Conservation (phyloP, 768 basidiomycete species). For the Boletus coccyginus region DNA sequence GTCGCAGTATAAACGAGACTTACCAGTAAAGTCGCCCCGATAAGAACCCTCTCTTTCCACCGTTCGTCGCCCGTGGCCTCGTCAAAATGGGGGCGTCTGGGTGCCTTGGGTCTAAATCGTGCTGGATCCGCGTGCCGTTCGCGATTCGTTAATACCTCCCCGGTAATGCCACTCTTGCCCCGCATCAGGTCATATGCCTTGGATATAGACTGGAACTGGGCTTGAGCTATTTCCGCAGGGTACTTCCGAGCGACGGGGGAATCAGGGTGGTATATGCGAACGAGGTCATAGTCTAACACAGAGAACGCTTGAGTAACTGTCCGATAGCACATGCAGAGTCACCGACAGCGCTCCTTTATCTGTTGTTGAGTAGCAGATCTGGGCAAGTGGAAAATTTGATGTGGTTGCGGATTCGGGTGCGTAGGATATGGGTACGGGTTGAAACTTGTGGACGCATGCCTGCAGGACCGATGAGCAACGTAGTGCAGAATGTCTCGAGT, state of each 20-base stretch:
- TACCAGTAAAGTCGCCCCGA: constrained; percentile 55
- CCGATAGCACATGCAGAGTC: neutral
- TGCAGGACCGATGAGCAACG: constrained; percentile 7
- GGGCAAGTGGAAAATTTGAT: constrained; percentile 64
- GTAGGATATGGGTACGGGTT: constrained; percentile 51
- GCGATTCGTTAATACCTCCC: constrained; percentile 13
- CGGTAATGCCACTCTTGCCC: constrained; percentile 38
- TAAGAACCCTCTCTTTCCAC: constrained; percentile 63
- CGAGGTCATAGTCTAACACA: constrained; percentile 69
- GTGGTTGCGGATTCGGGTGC: constrained; percentile 51
- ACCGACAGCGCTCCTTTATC: constrained; percentile 58
- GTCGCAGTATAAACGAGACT: constrained; percentile 3
- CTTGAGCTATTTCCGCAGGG: constrained; percentile 51
- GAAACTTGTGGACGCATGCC: constrained; percentile 20
- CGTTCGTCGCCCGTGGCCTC: constrained; percentile 49
- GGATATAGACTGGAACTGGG: constrained; percentile 67
- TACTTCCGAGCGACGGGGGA: constrained; percentile 43
- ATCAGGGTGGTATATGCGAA: constrained; percentile 77
- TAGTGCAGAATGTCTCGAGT: constrained; percentile 6
- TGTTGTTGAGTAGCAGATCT: constrained; percentile 47
- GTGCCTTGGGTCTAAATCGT: constrained; percentile 40
- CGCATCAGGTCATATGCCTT: constrained; percentile 65
- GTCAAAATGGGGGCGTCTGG: constrained; percentile 45
- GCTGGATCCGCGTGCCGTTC: constrained; percentile 31
- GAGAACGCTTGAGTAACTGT: neutral